Conservation (phyloP, 305 asterid genomes). For the Fraxinus xanthoxyloides region DNA sequence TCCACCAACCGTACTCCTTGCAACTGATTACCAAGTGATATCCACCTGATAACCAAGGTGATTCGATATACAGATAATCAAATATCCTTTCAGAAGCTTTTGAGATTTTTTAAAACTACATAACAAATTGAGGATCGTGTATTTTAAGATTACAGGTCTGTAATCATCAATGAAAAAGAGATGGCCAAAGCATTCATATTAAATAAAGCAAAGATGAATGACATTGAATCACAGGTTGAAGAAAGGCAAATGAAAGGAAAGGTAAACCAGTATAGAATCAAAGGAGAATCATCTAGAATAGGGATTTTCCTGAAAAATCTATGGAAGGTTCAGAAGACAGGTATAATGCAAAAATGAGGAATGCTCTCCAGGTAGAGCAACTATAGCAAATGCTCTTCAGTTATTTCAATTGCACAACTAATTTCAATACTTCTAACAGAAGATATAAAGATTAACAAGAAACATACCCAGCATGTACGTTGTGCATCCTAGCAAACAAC, state of each 20-base stretch:
- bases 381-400: background rate
- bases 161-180: background rate
- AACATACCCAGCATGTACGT: slow-evolving; percentile 86
- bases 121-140: background rate
- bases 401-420: slow-evolving; percentile 1
- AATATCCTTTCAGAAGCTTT: slow-evolving; percentile 1
- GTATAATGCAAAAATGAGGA: background rate
- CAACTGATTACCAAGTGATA: slow-evolving; percentile 94
- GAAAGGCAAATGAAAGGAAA: background rate
- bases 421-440: slow-evolving; percentile 11
- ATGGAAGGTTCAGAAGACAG: background rate
- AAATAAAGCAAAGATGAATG: background rate
- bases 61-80: background rate
- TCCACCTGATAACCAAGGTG: slow-evolving; percentile 57
- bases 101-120: background rate
- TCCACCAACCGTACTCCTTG: slow-evolving; percentile 86
- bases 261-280: background rate
- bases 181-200: background rate
- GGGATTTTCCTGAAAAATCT: background rate
- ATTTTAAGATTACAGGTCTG: background rate
- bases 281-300: background rate
- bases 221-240: background rate
- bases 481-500: slow-evolving; percentile 96
- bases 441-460: slow-evolving; percentile 24
- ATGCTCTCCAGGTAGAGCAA: slow-evolving; percentile 6